Base-by-base conservation (phyloP, 1,284 basidiomycete genomes). In the Rhodotorula sp. region DNA sequence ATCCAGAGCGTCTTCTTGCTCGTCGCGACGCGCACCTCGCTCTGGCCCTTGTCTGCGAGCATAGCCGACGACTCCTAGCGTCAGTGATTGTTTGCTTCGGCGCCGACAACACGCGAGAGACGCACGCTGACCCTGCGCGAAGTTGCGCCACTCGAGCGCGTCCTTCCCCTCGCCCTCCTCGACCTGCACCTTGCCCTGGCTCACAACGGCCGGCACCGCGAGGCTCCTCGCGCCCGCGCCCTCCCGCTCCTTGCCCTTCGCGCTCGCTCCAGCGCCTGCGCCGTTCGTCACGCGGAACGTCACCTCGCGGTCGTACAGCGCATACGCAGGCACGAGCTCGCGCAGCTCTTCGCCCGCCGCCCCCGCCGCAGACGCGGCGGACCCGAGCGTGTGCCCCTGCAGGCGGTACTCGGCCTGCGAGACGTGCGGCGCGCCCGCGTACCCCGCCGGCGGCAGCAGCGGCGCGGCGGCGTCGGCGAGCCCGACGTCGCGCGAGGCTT, bases 61-160 rank as follows among this genome's bases (percentile, higher is more conserved):
- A 34, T 34, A 34, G 48, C 14, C 17, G 2, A 7, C 45, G 58
- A 27, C 57, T 25, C 57, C 56, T 34, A 34, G 34, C 25, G 57
- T 67, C 55, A 66, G 61, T 34, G 34, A 49, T 49, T 50, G 27
- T 67, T 25, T 41, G 7, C 19, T 34, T 49, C 27, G 2, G 14
- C 42, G 46, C 45, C 23, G 57, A 49, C 17, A 23, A 25, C 21
- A 41, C 58, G 17, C 56, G 49, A 44, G 42, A 49, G 49, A 83
- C 84, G 66, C 78, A 87, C 89, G 86, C 64, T 84, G 70, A 19
- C 72, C 85, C 41, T 85, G 85, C 67, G 89, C 88, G 42, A 88
- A 85, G 83, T 99, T 97, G 74, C 88, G 85, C 0, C 85, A 91
- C 79, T 97, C 92, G 57, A 97, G 82, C 19, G 88, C 79, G 70